Conservation (phyloP, 2,329 filamentous ascomycete genomes). For the Fusarium sacchari region DNA sequence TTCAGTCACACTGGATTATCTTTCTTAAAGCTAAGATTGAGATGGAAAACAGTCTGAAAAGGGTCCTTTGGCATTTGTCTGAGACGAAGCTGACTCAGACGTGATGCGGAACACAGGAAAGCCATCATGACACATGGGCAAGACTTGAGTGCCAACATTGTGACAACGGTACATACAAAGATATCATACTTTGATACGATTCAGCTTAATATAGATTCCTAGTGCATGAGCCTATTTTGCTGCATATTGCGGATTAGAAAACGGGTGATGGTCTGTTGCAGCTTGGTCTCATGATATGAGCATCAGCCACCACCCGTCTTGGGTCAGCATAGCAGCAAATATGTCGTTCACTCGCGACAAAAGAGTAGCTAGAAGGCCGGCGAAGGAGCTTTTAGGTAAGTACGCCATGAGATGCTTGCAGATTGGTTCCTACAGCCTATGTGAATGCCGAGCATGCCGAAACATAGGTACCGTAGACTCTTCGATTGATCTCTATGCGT, state of each 20-base stretch:
- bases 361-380: fast-evolving
- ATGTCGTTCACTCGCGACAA: fast-evolving
- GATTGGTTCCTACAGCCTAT: background rate
- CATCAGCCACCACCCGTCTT: background rate
- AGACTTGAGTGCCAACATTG: fast-evolving
- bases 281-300: background rate
- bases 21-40: fast-evolving
- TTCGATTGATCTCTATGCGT: background rate
- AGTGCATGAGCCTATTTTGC: fast-evolving
- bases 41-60: fast-evolving
- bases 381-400: fast-evolving
- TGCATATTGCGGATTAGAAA: background rate
- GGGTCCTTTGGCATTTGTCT: fast-evolving
- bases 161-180: fast-evolving
- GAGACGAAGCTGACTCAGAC: background rate
- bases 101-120: background rate
- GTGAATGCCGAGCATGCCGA: background rate
- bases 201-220: fast-evolving
- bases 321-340: background rate
- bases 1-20: fast-evolving
- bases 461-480: fast-evolving
- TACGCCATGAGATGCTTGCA: background rate
- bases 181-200: fast-evolving
- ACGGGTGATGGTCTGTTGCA: too few species aligned
- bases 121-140: background rate